phyloP scores from a whole-genome alignment of 2,329 filamentous ascomycete species.

The Aspergillaceae sp. region DNA sequence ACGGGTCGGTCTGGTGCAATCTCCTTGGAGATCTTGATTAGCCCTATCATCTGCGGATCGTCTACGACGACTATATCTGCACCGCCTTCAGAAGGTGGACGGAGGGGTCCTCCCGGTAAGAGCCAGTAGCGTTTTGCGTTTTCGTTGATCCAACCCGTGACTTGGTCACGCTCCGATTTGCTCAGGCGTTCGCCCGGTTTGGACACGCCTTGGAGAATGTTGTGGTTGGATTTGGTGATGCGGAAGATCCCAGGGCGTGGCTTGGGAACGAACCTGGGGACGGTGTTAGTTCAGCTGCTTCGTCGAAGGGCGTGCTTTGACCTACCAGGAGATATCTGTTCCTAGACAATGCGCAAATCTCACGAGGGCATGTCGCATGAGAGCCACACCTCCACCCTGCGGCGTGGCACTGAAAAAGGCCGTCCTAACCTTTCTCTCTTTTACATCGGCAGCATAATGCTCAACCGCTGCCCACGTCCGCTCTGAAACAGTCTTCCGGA shows the following conservation, averaged over 20 bases:
- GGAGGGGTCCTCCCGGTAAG: slow-evolving; percentile 57
- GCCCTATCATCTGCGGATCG: slow-evolving; percentile 73
- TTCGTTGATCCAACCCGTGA: slow-evolving; percentile 62
- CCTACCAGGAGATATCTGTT: slow-evolving; percentile 66
- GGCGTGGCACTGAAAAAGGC: slow-evolving; percentile 75
- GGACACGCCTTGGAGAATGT: slow-evolving; percentile 74
- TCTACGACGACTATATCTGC: slow-evolving; percentile 72
- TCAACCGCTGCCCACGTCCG: slow-evolving; percentile 59
- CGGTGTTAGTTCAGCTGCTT: slow-evolving; percentile 1
- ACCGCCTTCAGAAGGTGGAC: slow-evolving; percentile 57
- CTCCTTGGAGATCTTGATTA: slow-evolving; percentile 67
- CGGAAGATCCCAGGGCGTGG: slow-evolving; percentile 71
- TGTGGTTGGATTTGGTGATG: slow-evolving; percentile 81
- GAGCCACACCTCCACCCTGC: slow-evolving; percentile 71
- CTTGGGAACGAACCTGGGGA: slow-evolving; percentile 58
- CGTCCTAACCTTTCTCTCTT: slow-evolving; percentile 56
- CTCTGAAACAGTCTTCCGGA: slow-evolving; percentile 51
- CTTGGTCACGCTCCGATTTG: slow-evolving; percentile 51
- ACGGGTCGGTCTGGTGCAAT: slow-evolving; percentile 64
- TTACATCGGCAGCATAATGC: slow-evolving; percentile 55
- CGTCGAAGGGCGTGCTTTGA: slow-evolving; percentile 1
- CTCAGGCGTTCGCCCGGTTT: slow-evolving; percentile 56
- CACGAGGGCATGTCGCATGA: slow-evolving; percentile 73
- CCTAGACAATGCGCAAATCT: slow-evolving; percentile 59
- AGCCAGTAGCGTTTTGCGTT: slow-evolving; percentile 72